Evolutionary conservation across 805 yeast species (phyloP), one percentile per base, ranked within the genome.

Genomic region (Osmozyma mogii): DNA sequence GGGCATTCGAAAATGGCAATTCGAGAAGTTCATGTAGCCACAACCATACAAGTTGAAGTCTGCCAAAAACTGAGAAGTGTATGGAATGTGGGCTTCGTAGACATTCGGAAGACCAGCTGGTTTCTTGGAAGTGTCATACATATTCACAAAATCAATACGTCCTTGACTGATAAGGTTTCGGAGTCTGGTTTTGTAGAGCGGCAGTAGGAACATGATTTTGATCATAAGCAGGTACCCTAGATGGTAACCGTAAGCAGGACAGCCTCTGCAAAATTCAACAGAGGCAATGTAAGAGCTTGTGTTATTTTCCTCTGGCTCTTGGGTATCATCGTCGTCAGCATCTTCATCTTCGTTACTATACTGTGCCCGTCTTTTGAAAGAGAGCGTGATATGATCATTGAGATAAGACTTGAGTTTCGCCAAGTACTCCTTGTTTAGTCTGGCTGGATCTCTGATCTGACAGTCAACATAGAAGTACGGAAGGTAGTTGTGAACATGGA

Each of bases 41-140:
- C 96, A 84, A 1, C 95, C 94, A 47, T 68, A 84, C 17, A 89
- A 53, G 47, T 89, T 88, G 54, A 69, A 85, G 48, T 92, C 98
- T 0, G 82, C 65, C 16, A 84, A 51, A 46, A 89, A 85, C 47
- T 92, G 96, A 5, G 84, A 52, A 1, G 72, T 47, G 42, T 64
- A 80, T 0, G 95, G 87, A 9, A 89, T 66, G 47, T 92, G 97
- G 0, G 87, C 64, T 45, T 92, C 98, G 49, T 61, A 84, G 0
- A 60, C 39, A 3, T 32, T 26, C 6, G n/a, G 20, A 18, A 10
- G 9, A 18, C 9, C 21, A 18, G 8, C 8, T 10, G 9, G 20
- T 18, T 18, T 18, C 9, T 9, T 18, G 20, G 20, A 18, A 18
- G 7, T 21, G 20, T 38, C 32, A 12, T 29, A 29, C 14, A n/a